Percentiles rank a stretch among this genome's conserved stretches.
phyloP scores from a whole-genome alignment of 2,329 filamentous ascomycete genomes.

The Aspergillus persii region DNA sequence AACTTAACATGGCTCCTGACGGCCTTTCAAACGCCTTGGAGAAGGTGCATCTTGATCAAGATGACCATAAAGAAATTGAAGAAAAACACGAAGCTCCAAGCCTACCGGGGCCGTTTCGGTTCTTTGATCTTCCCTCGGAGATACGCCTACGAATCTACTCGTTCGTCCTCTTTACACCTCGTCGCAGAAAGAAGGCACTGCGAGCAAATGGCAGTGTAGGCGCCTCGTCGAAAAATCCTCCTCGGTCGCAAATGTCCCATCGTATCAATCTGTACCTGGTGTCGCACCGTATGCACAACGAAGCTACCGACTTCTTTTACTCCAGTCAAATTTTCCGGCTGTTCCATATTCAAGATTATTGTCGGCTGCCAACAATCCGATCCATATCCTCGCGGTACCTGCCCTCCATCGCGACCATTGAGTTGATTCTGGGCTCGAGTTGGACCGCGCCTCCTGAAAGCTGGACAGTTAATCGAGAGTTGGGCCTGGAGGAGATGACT shows the following conservation, averaged over 20 bases:
- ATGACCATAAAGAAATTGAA: slow-evolving; percentile 17
- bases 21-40: slow-evolving; percentile 21
- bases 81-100: slow-evolving; percentile 11
- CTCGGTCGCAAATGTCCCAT: slow-evolving; percentile 31
- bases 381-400: slow-evolving; percentile 53
- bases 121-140: slow-evolving; percentile 55
- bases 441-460: slow-evolving; percentile 57
- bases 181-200: slow-evolving; percentile 22
- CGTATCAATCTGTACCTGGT: slow-evolving; percentile 41
- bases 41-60: slow-evolving; percentile 22
- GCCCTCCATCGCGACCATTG: slow-evolving; percentile 51
- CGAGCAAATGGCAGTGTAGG: slow-evolving; percentile 34
- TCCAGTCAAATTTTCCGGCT: slow-evolving; percentile 53
- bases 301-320: slow-evolving; percentile 53
- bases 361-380: slow-evolving; percentile 43
- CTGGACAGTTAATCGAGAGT: slow-evolving; percentile 51
- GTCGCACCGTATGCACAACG: slow-evolving; percentile 48
- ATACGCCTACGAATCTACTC: slow-evolving; percentile 52
- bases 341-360: slow-evolving; percentile 53
- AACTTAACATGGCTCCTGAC: slow-evolving; percentile 14
- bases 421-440: slow-evolving; percentile 58
- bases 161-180: slow-evolving; percentile 42
- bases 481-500: slow-evolving; percentile 51
- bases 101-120: slow-evolving; percentile 42
- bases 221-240: slow-evolving; percentile 35